Evolutionary conservation across 306 rosid species (phyloP).

Genomic region (Quercus ilex): DNA sequence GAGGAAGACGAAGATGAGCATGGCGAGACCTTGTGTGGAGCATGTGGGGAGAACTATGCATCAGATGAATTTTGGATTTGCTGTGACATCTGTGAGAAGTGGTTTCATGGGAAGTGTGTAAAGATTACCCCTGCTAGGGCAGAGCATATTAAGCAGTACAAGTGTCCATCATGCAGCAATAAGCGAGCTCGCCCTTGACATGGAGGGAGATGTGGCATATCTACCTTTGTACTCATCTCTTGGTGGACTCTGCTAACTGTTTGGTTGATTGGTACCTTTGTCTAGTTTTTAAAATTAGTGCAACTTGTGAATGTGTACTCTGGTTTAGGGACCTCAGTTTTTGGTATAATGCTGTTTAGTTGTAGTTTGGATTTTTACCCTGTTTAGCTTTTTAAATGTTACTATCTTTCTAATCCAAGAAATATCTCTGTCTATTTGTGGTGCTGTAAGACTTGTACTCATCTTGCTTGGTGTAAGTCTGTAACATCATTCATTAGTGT

Average conservation of each 20-base stretch:
- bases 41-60: constrained; percentile 81
- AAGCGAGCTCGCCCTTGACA: constrained; percentile 72
- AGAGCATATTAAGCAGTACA: constrained; percentile 88
- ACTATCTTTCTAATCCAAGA: not conserved
- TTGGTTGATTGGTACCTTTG: constrained; percentile 20
- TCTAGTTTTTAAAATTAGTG: constrained; percentile 22
- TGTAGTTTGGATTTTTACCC: constrained; percentile 2
- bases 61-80: constrained; percentile 94
- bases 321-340: constrained; percentile 29
- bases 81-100: constrained; percentile 86
- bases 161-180: constrained; percentile 95
- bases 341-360: not conserved
- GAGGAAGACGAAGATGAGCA: constrained; percentile 86
- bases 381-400: not conserved
- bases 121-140: constrained; percentile 94
- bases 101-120: constrained; percentile 97
- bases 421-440: not conserved
- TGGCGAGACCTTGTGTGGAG: constrained; percentile 87
- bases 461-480: not conserved
- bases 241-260: constrained; percentile 26
- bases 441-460: not conserved
- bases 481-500: too few species aligned
- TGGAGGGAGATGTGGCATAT: not conserved
- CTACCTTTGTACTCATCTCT: constrained; percentile 11
- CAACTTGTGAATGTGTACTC: constrained; percentile 35